Conservation (phyloP, 2,329 filamentous ascomycete genomes). For the Ophiocordyceps camponoti-saundersi region DNA sequence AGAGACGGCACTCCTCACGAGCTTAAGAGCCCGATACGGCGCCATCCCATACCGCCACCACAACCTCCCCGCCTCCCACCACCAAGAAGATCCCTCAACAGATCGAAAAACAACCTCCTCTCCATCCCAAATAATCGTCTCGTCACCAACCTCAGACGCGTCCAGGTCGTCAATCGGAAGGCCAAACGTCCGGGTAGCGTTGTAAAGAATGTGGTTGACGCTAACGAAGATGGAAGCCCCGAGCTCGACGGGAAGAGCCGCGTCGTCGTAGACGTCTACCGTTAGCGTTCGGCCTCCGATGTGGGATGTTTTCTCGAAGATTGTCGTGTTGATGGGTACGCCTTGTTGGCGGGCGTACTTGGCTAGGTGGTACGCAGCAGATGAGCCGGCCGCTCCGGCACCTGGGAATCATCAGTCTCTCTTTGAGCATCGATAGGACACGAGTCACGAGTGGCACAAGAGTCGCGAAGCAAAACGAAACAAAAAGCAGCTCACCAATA, state of each 20-base stretch:
- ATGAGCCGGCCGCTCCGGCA: slow-evolving; percentile 76
- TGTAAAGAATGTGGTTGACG: slow-evolving; percentile 66
- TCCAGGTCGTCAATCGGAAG: slow-evolving; percentile 36
- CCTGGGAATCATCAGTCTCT: background rate
- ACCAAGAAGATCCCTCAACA: slow-evolving; percentile 40
- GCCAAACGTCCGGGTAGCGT: slow-evolving; percentile 54
- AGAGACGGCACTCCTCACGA: slow-evolving; percentile 55
- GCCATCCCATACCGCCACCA: slow-evolving; percentile 74
- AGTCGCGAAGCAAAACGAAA: no score
- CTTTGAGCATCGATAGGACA: background rate
- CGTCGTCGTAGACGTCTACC: slow-evolving; percentile 56
- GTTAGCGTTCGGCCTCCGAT: slow-evolving; percentile 81
- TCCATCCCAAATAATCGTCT: slow-evolving; percentile 76
- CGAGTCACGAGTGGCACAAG: no score
- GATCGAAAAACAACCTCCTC: slow-evolving; percentile 52
- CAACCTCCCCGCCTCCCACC: slow-evolving; percentile 68
- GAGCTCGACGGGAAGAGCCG: slow-evolving; percentile 56
- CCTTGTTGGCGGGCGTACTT: slow-evolving; percentile 48
- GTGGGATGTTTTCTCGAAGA: slow-evolving; percentile 66
- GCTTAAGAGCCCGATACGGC: slow-evolving; percentile 53
- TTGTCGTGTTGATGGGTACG: slow-evolving; percentile 57
- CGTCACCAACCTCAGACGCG: slow-evolving; percentile 28
- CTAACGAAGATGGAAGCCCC: slow-evolving; percentile 86
- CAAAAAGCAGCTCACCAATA: slow-evolving; percentile 12
- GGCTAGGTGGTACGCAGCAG: slow-evolving; percentile 66